Percentiles rank a stretch among this genome's conserved stretches.
phyloP scores from a whole-genome alignment of 495 filamentous ascomycete species.

The Platismatia glauca region DNA sequence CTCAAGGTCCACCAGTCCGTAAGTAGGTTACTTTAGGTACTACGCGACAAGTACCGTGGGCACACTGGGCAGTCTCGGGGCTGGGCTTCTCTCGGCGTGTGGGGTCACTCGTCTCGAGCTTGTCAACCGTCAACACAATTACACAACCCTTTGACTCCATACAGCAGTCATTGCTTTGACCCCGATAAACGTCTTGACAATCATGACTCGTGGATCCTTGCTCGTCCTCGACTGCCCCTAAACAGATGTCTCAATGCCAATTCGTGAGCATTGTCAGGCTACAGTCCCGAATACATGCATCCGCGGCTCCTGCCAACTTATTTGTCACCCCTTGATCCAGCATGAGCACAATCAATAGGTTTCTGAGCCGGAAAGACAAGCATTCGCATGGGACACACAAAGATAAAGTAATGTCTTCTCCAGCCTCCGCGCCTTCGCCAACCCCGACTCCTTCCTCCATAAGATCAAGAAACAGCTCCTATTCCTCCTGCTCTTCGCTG shows the following conservation, averaged over 20 bases:
- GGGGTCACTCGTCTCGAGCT: too few species aligned
- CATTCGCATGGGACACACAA: slow-evolving; percentile 38
- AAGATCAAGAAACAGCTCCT: slow-evolving; percentile 17
- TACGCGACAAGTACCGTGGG: too few species aligned
- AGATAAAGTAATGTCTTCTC: slow-evolving; percentile 38
- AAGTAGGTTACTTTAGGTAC: too few species aligned
- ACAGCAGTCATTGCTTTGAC: too few species aligned
- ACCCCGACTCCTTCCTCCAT: slow-evolving; percentile 10
- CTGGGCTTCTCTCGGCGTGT: background rate
- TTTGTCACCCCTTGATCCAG: slow-evolving; percentile 8
- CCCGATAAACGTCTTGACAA: background rate
- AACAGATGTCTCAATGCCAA: background rate
- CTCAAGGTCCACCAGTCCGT: too few species aligned
- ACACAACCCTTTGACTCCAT: background rate
- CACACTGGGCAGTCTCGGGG: background rate
- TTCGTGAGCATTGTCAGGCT: background rate
- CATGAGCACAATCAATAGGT: slow-evolving; percentile 56
- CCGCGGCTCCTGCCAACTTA: background rate
- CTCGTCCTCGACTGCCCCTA: background rate
- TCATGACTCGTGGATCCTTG: background rate
- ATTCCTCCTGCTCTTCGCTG: slow-evolving; percentile 24
- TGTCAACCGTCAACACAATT: too few species aligned
- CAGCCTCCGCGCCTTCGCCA: slow-evolving; percentile 5
- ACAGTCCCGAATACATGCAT: slow-evolving; percentile 1
- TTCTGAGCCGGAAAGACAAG: slow-evolving; percentile 70